These are phyloP conservation scores for Penicillium subrubescens DNA, from an alignment of 495 filamentous ascomycete genomes.

Conservation along the genomic window DNA sequence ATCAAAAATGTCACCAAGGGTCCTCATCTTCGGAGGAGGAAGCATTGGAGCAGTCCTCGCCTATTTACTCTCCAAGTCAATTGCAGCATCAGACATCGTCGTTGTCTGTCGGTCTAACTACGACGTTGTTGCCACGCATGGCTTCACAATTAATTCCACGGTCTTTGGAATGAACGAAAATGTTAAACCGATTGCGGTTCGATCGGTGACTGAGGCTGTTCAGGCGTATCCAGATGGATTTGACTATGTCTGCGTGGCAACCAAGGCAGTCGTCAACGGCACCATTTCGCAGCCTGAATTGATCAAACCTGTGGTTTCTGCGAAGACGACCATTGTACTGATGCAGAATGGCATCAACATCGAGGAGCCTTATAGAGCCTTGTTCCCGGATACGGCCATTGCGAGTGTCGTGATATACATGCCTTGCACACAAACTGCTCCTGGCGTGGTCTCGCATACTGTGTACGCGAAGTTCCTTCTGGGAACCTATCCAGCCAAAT, in stretches of 20 bases:
- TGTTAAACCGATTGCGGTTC: constrained; percentile 1
- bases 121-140: neutral
- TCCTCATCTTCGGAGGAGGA: neutral
- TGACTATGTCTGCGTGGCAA: neutral
- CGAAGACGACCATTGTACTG: neutral
- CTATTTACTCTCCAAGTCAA: neutral
- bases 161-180: neutral
- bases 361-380: neutral
- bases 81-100: neutral
- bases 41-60: constrained; percentile 1
- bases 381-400: neutral
- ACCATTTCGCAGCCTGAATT: neutral
- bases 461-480: neutral
- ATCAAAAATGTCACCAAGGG: neutral
- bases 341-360: neutral
- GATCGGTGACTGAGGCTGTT: neutral
- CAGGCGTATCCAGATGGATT: neutral
- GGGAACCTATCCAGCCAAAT: neutral
- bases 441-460: neutral
- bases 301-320: neutral
- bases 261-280: neutral
- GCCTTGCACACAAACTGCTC: constrained; percentile 1
- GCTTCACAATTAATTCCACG: constrained; percentile 1
- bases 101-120: constrained; percentile 1
- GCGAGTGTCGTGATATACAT: constrained; percentile 1